Base-by-base conservation (phyloP, 345 rosid genomes). In the Salix dunnii region DNA sequence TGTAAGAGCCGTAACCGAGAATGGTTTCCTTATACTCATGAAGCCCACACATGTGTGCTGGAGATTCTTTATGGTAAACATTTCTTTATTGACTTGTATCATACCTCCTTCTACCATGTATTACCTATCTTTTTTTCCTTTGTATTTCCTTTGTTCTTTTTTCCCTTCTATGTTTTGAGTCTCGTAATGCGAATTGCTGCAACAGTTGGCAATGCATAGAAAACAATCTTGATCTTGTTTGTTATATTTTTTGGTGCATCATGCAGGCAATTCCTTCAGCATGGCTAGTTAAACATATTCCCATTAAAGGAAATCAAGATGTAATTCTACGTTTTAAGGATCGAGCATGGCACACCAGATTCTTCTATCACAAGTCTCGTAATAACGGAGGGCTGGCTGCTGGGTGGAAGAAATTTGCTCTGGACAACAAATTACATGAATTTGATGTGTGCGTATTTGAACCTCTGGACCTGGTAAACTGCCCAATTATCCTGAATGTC, bases 331-430 rank as follows among this genome's bases (percentile, higher is more conserved):
- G 85, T 1, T 1, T 67, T 21, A 61, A 78, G 7, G 83, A 76
- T 28, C 79, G 68, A 7, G 81, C 81, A 20, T 89, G 92, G 89
- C 33, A n/a, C 35, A 51, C 77, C 58, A 71, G 74, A 55, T 77
- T 67, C 35, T 70, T 66, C 53, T 80, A 76, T 62, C 73, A 72
- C 28, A 67, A 76, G 16, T 35, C 14, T 14, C 84, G 78, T 3
- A 66, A 69, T 20, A 67, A 55, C 31, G 93, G 90, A 73, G 85
- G 89, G 27, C 71, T 90, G 35, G 40, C 86, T 8, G 51, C 71
- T 48, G 93, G 91, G 20, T 88, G 91, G 93, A 88, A 48, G 88
- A 77, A 61, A 9, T 88, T 90, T 64, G 88, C 82, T 7, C 12
- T 51, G 6, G 91, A 86, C 8, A 90, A 87, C 86, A 80, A 84